Base-by-base conservation (phyloP, 148 eudicot species). In the Hydrangea macrophylla region DNA sequence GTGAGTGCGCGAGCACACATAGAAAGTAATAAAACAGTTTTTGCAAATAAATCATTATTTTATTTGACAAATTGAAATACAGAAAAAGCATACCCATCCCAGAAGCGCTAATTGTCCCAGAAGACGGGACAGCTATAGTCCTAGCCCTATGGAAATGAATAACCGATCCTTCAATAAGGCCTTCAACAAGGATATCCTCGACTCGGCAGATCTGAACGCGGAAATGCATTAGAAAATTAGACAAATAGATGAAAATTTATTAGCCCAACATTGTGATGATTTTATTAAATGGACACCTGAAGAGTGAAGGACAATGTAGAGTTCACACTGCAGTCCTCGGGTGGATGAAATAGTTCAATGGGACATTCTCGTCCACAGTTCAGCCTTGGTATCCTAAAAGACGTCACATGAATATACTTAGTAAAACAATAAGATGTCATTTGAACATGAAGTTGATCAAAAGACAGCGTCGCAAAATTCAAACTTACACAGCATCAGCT, bases 261-360 rank as follows among this genome's bases (percentile, higher is more conserved):
- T 1, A 11, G 17, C 17, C 42, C 30, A 20, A 24, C 0, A 63
- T 6, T 9, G 9, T 15, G 28, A n/a, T 20, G 30, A 24, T 48
- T 67, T 68, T 10, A 24, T 9, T 60, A 71, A 17, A 65, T 17
- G 60, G 37, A 64, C 65, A 91, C 99, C 99, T 95, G 97, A 56
- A 95, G 90, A 48, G 97, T 95, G 73, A 95, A 95, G 45, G 90
- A 70, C 64, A 95, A 64, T 51, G 96, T 84, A 74, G 99, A 89
- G 60, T 91, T 95, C 72, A 91, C 96, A 78, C 87, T 95, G 84
- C 99, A 95, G 66, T 95, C 99, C 37, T 95, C 97, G 61, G 99
- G 99, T 25, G 97, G 99, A 78, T 85, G 89, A 55, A 95, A 82
- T 68, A 95, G 80, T 68, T 95, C 99, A 60, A 17, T 20, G 7